Conservation (phyloP, 805 yeast genomes). For the Yamadazyma kitorensis region DNA sequence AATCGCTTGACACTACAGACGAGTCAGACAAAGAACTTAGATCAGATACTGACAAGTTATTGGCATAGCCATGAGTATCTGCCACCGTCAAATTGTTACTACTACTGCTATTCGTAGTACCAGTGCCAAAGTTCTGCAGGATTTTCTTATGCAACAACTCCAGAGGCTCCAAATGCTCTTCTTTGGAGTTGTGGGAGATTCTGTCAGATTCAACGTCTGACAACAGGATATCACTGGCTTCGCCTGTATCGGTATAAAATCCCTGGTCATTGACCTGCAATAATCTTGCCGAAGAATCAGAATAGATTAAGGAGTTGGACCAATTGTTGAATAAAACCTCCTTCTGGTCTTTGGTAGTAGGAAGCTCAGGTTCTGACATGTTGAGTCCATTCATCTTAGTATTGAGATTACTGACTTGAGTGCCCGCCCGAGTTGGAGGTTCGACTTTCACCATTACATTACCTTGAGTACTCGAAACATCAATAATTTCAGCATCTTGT, state of each 20-base stretch:
- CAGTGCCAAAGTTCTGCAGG: conserved; percentile 3
- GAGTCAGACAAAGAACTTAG: conserved; percentile 19
- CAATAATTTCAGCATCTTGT: too few species aligned
- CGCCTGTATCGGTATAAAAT: conserved; percentile 28
- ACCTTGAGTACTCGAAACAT: too few species aligned
- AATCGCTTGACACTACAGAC: conserved; percentile 13
- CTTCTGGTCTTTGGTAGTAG: conserved; percentile 2
- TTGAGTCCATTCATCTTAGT: background rate
- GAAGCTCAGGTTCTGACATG: conserved; percentile 1
- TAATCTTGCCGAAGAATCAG: conserved; percentile 7
- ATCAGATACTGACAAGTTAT: conserved; percentile 14
- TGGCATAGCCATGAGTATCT: background rate
- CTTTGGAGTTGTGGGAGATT: conserved; percentile 5
- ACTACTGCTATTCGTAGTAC: background rate
- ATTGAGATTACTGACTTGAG: conserved; percentile 1
- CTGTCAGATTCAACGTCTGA: conserved; percentile 31
- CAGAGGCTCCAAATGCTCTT: conserved; percentile 6
- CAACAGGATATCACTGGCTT: conserved; percentile 12
- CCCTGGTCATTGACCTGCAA: conserved; percentile 37
- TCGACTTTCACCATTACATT: conserved; percentile 9
- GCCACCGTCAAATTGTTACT: background rate
- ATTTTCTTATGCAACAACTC: conserved; percentile 9
- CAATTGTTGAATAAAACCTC: conserved; percentile 21
- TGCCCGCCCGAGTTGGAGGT: conserved; percentile 13
- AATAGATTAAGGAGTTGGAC: conserved; percentile 25